phyloP scores from a whole-genome alignment of 2,329 filamentous ascomycete species.

The Cytospora leucostoma region DNA sequence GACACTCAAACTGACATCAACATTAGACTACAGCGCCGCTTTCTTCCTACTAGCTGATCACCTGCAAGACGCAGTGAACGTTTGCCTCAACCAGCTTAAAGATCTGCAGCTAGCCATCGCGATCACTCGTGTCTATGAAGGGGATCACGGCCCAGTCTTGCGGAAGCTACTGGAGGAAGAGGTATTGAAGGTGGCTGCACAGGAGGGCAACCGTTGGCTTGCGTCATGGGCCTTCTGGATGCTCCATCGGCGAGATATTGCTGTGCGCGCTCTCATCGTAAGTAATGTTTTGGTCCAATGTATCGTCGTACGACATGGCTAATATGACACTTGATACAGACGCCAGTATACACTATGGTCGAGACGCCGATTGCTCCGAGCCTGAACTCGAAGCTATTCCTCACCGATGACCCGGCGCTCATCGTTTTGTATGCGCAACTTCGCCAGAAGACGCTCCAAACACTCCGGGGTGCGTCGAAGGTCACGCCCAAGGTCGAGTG shows the following conservation, averaged over 20 bases:
- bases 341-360: conserved; percentile 74
- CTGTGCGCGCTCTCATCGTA: conserved; percentile 80
- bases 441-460: conserved; percentile 78
- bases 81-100: conserved; percentile 83
- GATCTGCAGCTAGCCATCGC: conserved; percentile 90
- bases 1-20: conserved; percentile 46
- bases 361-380: conserved; percentile 68
- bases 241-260: conserved; percentile 77
- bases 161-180: conserved; percentile 75
- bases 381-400: conserved; percentile 74
- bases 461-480: conserved; percentile 80
- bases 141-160: conserved; percentile 75
- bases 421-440: conserved; percentile 86
- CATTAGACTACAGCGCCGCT: conserved; percentile 82
- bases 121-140: conserved; percentile 84
- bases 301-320: neutral
- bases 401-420: conserved; percentile 88
- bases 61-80: conserved; percentile 79
- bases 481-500: conserved; percentile 79
- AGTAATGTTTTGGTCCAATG: conserved; percentile 36
- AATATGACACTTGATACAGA: conserved; percentile 49
- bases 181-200: conserved; percentile 73
- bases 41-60: conserved; percentile 92
- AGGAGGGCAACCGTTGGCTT: conserved; percentile 87
- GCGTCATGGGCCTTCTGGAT: conserved; percentile 97